phyloP scores from a whole-genome alignment of 345 rosid genomes.

The Viola odorata region DNA sequence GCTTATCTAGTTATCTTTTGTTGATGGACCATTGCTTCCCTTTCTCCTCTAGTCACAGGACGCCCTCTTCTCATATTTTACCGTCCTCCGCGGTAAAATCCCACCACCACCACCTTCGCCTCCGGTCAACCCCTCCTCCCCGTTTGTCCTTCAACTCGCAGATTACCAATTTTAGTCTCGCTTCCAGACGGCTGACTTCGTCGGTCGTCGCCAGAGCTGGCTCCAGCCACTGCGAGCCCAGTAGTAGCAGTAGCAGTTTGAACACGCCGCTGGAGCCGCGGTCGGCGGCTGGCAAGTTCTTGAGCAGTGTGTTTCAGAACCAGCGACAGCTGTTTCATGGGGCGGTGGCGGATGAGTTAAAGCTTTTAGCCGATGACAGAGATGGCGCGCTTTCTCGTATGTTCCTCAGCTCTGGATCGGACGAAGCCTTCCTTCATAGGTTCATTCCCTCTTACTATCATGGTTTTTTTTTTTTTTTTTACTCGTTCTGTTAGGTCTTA shows the following conservation, averaged over 20 bases:
- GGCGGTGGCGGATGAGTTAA: conserved; percentile 73
- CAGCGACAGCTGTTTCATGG: conserved; percentile 66
- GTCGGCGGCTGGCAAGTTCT: conserved; percentile 61
- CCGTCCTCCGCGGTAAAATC: conserved; percentile 26
- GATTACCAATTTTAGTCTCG: too few species aligned
- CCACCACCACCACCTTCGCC: neutral
- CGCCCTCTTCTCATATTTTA: conserved; percentile 19
- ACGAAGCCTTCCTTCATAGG: conserved; percentile 81
- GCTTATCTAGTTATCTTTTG: neutral
- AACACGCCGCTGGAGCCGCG: conserved; percentile 77
- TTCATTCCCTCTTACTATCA: conserved; percentile 13
- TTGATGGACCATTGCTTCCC: conserved; percentile 50
- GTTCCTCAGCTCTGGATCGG: conserved; percentile 55
- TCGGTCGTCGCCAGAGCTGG: conserved; percentile 47
- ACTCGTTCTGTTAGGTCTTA: neutral
- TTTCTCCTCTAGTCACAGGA: conserved; percentile 21
- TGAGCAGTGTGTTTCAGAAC: conserved; percentile 67
- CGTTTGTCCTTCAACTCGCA: conserved; percentile 4
- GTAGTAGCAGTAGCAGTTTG: conserved; percentile 45
- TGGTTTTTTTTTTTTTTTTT: neutral
- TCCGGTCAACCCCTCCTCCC: neutral
- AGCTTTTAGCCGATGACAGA: conserved; percentile 55
- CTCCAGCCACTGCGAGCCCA: conserved; percentile 69
- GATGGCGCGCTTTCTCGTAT: conserved; percentile 55
- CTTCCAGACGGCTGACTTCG: neutral